phyloP scores from a whole-genome alignment of 2,329 filamentous ascomycete species.

The Aureobasidium sp. region DNA sequence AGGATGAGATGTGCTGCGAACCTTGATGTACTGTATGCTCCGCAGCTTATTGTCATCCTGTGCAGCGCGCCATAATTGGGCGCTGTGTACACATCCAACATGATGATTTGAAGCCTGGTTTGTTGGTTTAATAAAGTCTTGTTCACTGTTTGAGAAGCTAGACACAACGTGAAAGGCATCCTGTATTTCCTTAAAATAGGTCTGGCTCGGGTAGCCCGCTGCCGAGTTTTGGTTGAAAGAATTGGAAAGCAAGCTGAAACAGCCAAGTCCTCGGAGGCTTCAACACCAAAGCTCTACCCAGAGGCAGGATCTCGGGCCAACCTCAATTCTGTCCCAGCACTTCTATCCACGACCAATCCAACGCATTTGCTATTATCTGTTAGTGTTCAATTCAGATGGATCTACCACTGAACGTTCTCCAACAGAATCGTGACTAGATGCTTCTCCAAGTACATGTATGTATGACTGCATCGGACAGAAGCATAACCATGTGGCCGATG shows the following conservation, averaged over 20 bases:
- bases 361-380: too few species aligned
- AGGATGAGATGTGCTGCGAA: background rate
- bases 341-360: background rate
- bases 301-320: background rate
- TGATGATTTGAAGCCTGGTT: background rate
- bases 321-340: background rate
- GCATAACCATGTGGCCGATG: background rate
- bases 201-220: background rate
- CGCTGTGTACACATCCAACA: background rate
- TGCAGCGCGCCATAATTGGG: background rate
- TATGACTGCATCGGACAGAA: background rate
- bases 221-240: constrained; percentile 1
- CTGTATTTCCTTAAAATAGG: constrained; percentile 5
- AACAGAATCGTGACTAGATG: too few species aligned
- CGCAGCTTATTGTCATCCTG: constrained; percentile 1
- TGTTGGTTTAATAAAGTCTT: background rate
- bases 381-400: too few species aligned
- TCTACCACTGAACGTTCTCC: too few species aligned
- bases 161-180: background rate
- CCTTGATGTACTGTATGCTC: background rate
- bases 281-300: background rate
- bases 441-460: background rate
- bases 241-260: constrained; percentile 5
- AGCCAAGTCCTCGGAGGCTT: background rate
- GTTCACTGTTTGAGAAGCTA: too few species aligned